Base-by-base conservation (phyloP, 192 early-diverging fungal genomes). In the Paraglomus occultum region DNA sequence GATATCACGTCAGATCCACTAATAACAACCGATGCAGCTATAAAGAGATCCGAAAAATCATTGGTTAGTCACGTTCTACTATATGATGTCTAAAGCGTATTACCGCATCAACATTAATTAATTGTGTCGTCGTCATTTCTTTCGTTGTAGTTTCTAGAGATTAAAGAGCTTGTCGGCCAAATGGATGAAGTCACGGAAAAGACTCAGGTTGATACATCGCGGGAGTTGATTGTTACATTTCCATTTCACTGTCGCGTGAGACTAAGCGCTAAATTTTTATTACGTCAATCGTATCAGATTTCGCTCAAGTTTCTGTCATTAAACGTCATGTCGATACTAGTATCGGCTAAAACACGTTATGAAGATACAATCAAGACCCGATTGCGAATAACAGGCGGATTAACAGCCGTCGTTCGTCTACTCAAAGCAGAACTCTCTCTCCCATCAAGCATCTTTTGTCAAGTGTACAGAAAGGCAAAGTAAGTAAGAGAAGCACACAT, bases 261-360 rank as follows among this genome's bases (percentile, higher is more conserved):
- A 17, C 18, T 0, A 9, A 18, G 1, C 31, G 17, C 18, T n/a
- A 23, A 5, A 4, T 54, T 10, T 31, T 55, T 55, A 55, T 55
- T 55, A 1, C 53, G 5, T 18, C 4, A 3, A n/a, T 48, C 14
- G 6, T 63, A 53, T 44, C 45, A 67, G 65, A 67, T 67, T 20
- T 67, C 65, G 7, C 65, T 67, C 47, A 51, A 54, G 54, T 52
- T 52, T n/a, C 51, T 67, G 45, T 17, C 65, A 10, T 45, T 67
- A 47, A 40, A 52, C 17, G 45, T 20, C 17, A 12, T 67, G 38
- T 54, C 65, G 10, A 54, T 52, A 5, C 15, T 67, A 17, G 45
- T 45, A 31, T 42, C 65, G 9, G 51, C 23, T 31, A 52, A n/a
- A 54, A 54, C 65, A 40, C 65, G 51, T 44, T 17, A 67, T 54